Evolutionary conservation across 2,329 filamentous ascomycete species (phyloP).

Genomic region (Talaromyces sp.): DNA sequence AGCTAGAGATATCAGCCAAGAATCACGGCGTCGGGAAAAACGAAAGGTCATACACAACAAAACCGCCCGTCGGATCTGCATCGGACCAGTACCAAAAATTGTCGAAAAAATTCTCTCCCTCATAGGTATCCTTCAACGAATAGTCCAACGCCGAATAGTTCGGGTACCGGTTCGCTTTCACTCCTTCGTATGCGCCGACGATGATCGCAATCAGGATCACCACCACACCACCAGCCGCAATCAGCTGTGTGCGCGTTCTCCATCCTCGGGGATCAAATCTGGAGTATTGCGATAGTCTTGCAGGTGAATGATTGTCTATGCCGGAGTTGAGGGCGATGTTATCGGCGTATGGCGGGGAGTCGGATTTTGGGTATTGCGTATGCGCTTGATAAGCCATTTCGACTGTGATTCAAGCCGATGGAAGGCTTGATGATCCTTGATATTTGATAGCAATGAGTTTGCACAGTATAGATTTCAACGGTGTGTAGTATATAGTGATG

Average conservation of each 20-base stretch:
- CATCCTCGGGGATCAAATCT: conserved; percentile 53
- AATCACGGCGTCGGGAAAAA: conserved; percentile 20
- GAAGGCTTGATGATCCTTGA: background rate
- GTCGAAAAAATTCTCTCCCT: conserved; percentile 43
- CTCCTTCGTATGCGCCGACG: conserved; percentile 42
- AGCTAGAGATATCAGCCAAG: conserved; percentile 8
- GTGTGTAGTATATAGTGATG: background rate
- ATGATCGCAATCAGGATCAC: conserved; percentile 44
- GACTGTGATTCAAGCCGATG: background rate
- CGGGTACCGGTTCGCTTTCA: conserved; percentile 40
- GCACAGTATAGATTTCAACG: background rate
- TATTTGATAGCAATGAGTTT: background rate
- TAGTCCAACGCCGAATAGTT: conserved; percentile 44
- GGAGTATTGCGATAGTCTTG: conserved; percentile 14
- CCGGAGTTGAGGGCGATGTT: background rate
- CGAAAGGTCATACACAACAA: conserved; percentile 43
- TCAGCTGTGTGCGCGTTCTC: conserved; percentile 52
- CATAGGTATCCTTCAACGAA: conserved; percentile 40
- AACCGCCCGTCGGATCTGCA: conserved; percentile 44
- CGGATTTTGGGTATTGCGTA: background rate
- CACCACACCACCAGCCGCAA: conserved; percentile 38
- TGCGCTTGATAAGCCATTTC: background rate
- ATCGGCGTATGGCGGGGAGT: background rate
- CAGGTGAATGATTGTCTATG: background rate
- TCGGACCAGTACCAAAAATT: conserved; percentile 46